Base-by-base conservation (phyloP, 129 eudicot genomes). In the Gnaphalium uliginosum region DNA sequence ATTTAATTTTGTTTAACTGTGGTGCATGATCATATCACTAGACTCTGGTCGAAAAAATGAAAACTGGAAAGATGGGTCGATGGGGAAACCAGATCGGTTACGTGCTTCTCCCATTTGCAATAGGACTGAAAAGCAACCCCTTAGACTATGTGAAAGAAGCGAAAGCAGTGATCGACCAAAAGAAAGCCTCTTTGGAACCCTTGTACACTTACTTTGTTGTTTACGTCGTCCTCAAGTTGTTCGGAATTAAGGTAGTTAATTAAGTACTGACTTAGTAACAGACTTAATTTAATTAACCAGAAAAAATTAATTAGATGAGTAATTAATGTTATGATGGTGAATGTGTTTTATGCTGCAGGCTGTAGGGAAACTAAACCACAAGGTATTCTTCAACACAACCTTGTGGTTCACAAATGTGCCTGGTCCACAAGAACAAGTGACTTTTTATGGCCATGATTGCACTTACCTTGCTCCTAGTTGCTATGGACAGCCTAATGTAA, bases 401-500 rank as follows among this genome's bases (percentile, higher is more conserved):
- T 66, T 84, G 41, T 77, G 82, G 82, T 84, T 84, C 71, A 80
- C 80, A 63, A 84, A 84, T 43, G 88, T 84, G 41, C 84, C 84
- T 26, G 88, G 88, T 6, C 88, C 88, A 24, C 77, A 77, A 64
- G 74, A 84, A 72, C 80, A 84, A 63, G 83, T 84, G 26, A 70
- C 82, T 61, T 84, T 80, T 54, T 84, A 68, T 84, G 88, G 85
- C 10, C 82, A 84, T 68, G 80, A 77, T 67, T 56, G 78, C 62
- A 60, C 78, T 75, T 84, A 76, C 68, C 58, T 84, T 50, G 82
- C 82, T 62, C 83, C 88, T 50, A 81, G 85, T 62, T 84, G 88
- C 79, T 84, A 81, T 54, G 88, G 88, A 26, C 88, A 84, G 24
- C 88, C 88, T 29, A 76, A 73, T 77, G 88, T 84, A 81, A 81